These are phyloP conservation scores for Stevia rebaudiana DNA, from an alignment of 140 eudicot species.

Conservation along the genomic window DNA sequence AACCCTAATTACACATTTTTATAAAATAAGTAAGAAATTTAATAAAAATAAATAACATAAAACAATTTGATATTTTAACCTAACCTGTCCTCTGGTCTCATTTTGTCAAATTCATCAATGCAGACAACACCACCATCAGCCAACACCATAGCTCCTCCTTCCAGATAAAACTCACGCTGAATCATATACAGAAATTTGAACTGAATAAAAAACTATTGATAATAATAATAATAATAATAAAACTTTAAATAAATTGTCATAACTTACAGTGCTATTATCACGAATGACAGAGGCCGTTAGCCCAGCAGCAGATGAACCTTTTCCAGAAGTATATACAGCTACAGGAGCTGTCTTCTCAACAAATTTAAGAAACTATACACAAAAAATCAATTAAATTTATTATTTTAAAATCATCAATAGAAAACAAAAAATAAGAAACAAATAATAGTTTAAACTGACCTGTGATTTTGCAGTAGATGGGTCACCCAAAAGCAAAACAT, in stretches of 20 bases:
- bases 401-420: background rate
- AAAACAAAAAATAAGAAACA: background rate
- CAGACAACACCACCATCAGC: constrained; percentile 99
- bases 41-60: background rate
- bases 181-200: background rate
- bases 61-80: background rate
- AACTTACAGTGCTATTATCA: constrained; percentile 82
- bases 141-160: constrained; percentile 99
- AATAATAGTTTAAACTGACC: constrained; percentile 31
- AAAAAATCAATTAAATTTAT: background rate
- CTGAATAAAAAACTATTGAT: background rate
- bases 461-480: constrained; percentile 99
- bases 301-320: constrained; percentile 99
- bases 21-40: background rate
- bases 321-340: constrained; percentile 96
- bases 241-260: background rate
- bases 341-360: constrained; percentile 99
- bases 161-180: constrained; percentile 95
- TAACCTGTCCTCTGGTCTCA: constrained; percentile 99
- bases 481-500: constrained; percentile 92
- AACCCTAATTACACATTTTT: constrained; percentile 47
- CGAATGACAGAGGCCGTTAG: constrained; percentile 97
- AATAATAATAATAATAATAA: background rate
- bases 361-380: constrained; percentile 88
- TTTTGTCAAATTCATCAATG: constrained; percentile 96